Percentiles rank a stretch among this genome's conserved stretches.
Evolutionary conservation across 345 rosid genomes (phyloP).

Genomic region (Salix udensis): DNA sequence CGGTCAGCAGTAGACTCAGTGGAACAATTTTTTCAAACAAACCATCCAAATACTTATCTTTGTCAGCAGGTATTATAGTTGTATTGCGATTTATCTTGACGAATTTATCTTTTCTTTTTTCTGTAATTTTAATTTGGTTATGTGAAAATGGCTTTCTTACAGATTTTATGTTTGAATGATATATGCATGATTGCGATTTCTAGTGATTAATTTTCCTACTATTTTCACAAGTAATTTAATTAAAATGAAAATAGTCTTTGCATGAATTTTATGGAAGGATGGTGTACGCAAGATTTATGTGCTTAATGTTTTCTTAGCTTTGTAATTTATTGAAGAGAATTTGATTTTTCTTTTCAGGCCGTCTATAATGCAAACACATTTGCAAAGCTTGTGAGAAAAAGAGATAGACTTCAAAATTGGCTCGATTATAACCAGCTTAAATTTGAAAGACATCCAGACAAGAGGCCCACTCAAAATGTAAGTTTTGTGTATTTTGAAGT

Average conservation of each 20-base stretch:
- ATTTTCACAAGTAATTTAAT: background rate
- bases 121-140: background rate
- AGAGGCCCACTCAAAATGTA: slow-evolving; percentile 76
- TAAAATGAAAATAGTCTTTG: background rate
- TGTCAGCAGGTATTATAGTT: slow-evolving; percentile 65
- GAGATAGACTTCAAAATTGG: slow-evolving; percentile 81
- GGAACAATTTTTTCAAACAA: slow-evolving; percentile 71
- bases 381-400: slow-evolving; percentile 64
- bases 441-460: slow-evolving; percentile 73
- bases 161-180: background rate
- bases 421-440: slow-evolving; percentile 78
- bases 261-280: background rate
- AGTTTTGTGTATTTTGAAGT: slow-evolving; percentile 11
- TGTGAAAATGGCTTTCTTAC: background rate
- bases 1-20: slow-evolving; percentile 54
- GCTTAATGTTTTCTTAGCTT: background rate
- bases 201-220: no score
- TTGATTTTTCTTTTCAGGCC: slow-evolving; percentile 44
- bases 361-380: slow-evolving; percentile 80
- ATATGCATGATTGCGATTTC: background rate
- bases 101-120: background rate
- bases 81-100: background rate
- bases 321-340: background rate
- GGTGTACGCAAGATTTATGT: background rate
- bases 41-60: slow-evolving; percentile 85